Conservation (phyloP, 2,329 filamentous ascomycete genomes). For the Paraphoma sp. region DNA sequence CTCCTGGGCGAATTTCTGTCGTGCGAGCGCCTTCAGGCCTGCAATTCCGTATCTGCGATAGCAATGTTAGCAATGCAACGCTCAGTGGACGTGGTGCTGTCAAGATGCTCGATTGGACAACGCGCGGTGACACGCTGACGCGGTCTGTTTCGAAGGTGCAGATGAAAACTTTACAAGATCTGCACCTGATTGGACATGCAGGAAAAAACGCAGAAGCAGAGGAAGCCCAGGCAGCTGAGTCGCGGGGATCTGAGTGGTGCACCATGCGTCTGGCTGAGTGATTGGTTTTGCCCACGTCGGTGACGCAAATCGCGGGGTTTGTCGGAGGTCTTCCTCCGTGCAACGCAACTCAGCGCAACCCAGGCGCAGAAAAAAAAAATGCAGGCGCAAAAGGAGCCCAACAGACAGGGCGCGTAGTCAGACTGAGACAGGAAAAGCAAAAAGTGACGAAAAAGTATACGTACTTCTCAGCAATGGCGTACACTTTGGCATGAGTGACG, state of each 20-base stretch:
- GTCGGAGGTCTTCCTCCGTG: conserved; percentile 33
- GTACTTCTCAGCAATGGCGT: conserved; percentile 59
- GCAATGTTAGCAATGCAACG: conserved; percentile 28
- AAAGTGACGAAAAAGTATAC: conserved; percentile 26
- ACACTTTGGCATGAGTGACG: conserved; percentile 56
- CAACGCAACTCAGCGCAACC: conserved; percentile 21
- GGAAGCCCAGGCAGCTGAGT: conserved; percentile 4
- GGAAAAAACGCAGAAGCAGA: conserved; percentile 10
- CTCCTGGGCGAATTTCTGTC: conserved; percentile 55
- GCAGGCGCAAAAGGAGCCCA: conserved; percentile 10
- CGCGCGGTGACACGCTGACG: conserved; percentile 23
- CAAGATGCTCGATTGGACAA: conserved; percentile 10
- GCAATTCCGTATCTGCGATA: conserved; percentile 53
- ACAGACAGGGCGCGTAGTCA: conserved; percentile 17
- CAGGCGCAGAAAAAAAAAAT: conserved; percentile 18
- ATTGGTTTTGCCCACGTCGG: conserved; percentile 30
- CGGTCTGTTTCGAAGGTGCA: conserved; percentile 21
- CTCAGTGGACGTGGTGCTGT: conserved; percentile 7
- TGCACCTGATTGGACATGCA: conserved; percentile 24
- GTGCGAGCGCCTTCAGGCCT: conserved; percentile 54
- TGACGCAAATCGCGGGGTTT: conserved; percentile 42
- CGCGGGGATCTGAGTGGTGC: conserved; percentile 11
- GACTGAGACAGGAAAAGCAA: conserved; percentile 16
- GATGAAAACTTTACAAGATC: conserved; percentile 6
- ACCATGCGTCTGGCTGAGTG: conserved; percentile 15